These are phyloP conservation scores for Teratosphaeria pseudoeucalypti DNA, from an alignment of 2,329 filamentous ascomycete species.

Conservation along the genomic window DNA sequence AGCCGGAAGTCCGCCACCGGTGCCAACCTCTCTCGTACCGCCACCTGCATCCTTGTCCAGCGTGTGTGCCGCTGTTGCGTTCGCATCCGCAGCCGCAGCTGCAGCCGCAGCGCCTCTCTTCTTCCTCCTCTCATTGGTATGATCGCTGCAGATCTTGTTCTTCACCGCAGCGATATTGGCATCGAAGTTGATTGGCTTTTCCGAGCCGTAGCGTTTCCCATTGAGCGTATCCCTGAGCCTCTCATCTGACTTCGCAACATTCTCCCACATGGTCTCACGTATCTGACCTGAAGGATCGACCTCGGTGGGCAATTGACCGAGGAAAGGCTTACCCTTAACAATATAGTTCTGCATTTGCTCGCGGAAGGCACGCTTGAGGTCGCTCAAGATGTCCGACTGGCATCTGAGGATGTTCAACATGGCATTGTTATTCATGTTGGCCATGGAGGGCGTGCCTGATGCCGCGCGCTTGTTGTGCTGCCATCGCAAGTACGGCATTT, in stretches of 20 bases:
- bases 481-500: neutral
- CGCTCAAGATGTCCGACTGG: neutral
- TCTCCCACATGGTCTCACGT: neutral
- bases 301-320: neutral
- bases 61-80: neutral
- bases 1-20: neutral
- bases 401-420: neutral
- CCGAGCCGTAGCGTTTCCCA: neutral
- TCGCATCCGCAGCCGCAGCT: no score
- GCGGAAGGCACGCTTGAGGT: neutral
- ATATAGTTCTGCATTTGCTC: neutral
- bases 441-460: neutral
- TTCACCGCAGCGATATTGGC: neutral
- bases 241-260: neutral
- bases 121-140: neutral
- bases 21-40: neutral
- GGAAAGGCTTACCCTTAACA: neutral
- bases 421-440: neutral
- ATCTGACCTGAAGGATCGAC: neutral
- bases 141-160: neutral
- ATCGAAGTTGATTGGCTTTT: neutral
- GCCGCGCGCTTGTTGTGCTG: neutral
- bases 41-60: neutral
- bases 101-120: neutral
- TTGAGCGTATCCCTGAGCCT: neutral